A percentile compares a stretch with the other conserved stretches of the same genome.
Conservation (phyloP, 2,329 filamentous ascomycete species). For the Sporothrix sp. region DNA sequence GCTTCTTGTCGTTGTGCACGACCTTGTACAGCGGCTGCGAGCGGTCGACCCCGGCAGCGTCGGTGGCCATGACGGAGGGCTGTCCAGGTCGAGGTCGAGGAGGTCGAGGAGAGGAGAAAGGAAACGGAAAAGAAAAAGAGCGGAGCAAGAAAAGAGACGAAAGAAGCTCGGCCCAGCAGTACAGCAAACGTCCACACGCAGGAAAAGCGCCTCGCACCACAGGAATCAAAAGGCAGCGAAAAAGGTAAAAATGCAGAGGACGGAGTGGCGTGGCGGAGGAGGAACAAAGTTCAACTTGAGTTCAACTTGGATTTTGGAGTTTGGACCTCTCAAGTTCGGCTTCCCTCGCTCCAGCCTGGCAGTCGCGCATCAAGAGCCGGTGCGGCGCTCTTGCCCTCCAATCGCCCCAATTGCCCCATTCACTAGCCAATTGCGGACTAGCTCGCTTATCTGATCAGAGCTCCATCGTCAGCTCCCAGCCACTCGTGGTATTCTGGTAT, state of each 20-base stretch:
- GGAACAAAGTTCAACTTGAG: background rate
- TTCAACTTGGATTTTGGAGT: background rate
- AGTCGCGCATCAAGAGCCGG: conserved; percentile 5
- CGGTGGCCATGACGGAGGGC: conserved; percentile 19
- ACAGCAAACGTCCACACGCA: background rate
- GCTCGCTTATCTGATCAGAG: background rate
- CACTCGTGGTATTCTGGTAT: background rate
- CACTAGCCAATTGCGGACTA: background rate
- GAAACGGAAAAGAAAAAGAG: background rate
- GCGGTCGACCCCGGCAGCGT: conserved; percentile 30
- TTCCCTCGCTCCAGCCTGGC: background rate
- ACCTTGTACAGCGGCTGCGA: conserved; percentile 38
- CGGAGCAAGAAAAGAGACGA: background rate
- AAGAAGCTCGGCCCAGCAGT: no score
- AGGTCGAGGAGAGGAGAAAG: background rate
- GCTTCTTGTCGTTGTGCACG: conserved; percentile 48
- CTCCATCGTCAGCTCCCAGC: conserved; percentile 3
- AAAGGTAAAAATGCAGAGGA: no score
- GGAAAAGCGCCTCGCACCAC: background rate
- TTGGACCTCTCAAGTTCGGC: background rate
- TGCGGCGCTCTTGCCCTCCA: background rate
- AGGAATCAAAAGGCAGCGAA: no score
- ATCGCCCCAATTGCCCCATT: background rate
- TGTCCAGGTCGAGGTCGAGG: background rate
- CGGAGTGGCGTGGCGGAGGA: conserved; percentile 1